These are phyloP conservation scores for Cyclospora cayetanensis DNA, from an alignment of 169 alveolate genomes.

Conservation along the genomic window DNA sequence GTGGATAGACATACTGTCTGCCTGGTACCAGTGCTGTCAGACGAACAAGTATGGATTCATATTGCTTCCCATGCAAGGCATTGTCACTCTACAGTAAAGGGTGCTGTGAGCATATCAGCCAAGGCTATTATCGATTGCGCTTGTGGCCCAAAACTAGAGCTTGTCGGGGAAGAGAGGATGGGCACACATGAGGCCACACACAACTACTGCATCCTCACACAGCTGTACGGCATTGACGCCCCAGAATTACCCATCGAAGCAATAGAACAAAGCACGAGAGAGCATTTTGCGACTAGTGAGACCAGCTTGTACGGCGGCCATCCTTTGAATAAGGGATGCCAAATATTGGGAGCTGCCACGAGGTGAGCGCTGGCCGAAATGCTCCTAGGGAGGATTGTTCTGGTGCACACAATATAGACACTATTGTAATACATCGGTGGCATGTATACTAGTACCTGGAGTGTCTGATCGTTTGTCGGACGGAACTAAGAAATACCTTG, in stretches of 20 bases:
- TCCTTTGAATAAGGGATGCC: neutral
- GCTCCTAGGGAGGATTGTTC: neutral
- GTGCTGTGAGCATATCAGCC: neutral
- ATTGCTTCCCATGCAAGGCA: neutral
- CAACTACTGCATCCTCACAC: neutral
- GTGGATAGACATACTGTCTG: neutral
- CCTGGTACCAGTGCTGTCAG: neutral
- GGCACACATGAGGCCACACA: neutral
- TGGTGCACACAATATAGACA: neutral
- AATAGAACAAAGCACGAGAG: neutral
- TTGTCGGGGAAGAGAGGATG: neutral
- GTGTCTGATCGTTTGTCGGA: neutral
- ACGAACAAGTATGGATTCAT: neutral
- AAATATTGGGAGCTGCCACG: neutral
- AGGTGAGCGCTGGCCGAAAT: neutral
- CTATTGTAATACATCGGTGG: neutral
- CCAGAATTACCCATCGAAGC: neutral
- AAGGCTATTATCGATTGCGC: neutral
- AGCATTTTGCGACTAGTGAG: neutral
- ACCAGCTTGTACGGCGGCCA: neutral
- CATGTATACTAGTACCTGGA: neutral
- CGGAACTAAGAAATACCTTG: neutral
- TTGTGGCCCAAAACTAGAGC: neutral
- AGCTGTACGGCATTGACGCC: slow-evolving; percentile 1
- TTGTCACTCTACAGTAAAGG: neutral